Percentiles rank a stretch among this genome's conserved stretches.
Conservation (phyloP, 169 alveolate genomes). For the Babesia ovata region DNA sequence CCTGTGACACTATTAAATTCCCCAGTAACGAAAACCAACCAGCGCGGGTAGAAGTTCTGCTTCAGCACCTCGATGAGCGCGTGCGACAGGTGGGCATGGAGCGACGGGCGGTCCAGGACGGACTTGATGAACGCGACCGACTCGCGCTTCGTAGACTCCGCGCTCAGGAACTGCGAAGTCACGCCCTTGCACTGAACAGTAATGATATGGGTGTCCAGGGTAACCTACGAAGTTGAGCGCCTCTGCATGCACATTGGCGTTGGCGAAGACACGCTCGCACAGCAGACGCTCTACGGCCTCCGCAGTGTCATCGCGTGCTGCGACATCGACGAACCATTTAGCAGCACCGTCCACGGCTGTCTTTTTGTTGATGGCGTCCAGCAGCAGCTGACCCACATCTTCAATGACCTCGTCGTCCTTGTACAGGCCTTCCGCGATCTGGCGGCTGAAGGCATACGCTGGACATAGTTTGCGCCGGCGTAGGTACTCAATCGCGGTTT, state of each 20-base stretch:
- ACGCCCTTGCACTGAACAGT: conserved; percentile 28
- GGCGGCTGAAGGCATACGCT: conserved; percentile 12
- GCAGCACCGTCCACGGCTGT: conserved; percentile 57
- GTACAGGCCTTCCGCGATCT: conserved; percentile 14
- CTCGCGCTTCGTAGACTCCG: conserved; percentile 10
- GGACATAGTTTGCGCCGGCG: background rate
- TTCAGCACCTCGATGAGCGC: conserved; percentile 32
- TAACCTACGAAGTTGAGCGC: conserved; percentile 39
- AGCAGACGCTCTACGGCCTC: conserved; percentile 23
- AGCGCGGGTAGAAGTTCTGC: conserved; percentile 35
- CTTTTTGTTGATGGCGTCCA: conserved; percentile 47
- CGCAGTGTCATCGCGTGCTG: conserved; percentile 25
- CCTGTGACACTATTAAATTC: background rate
- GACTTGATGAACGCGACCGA: conserved; percentile 28
- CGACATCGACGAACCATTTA: conserved; percentile 44
- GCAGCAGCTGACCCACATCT: conserved; percentile 38
- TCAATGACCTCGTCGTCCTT: conserved; percentile 35
- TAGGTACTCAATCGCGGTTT: too few species aligned
- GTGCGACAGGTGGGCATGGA: conserved; percentile 32
- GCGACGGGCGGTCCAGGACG: conserved; percentile 21
- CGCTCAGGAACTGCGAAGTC: conserved; percentile 14
- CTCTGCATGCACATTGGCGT: conserved; percentile 32
- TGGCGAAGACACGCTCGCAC: conserved; percentile 21
- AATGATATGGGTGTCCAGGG: background rate
- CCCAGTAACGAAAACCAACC: background rate